Evolutionary conservation across 441 rosid species (phyloP).

Genomic region (Melastoma candidum): DNA sequence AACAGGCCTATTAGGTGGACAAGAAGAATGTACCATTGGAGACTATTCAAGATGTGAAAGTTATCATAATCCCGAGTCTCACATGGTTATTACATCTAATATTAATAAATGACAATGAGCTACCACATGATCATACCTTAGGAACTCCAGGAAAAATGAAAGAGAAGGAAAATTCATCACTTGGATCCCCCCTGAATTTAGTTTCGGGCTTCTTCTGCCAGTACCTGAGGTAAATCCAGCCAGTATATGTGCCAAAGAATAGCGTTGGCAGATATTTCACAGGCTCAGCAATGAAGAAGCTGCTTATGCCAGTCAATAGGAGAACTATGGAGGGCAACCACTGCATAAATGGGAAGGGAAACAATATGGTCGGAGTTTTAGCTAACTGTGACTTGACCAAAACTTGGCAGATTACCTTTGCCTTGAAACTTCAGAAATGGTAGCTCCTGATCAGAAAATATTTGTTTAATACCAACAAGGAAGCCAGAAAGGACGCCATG

Average conservation of each 20-base stretch:
- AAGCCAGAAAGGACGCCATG: constrained; percentile 81
- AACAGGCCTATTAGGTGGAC: constrained; percentile 44
- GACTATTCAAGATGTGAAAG: too few species aligned
- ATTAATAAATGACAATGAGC: too few species aligned
- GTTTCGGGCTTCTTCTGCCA: constrained; percentile 80
- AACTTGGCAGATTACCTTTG: constrained; percentile 44
- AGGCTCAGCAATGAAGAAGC: constrained; percentile 71
- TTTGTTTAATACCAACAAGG: constrained; percentile 94
- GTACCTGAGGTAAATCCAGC: constrained; percentile 94
- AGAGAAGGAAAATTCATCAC: constrained; percentile 87
- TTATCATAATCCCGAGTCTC: too few species aligned
- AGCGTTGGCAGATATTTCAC: constrained; percentile 76
- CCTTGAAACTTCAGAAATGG: constrained; percentile 41
- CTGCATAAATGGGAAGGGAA: constrained; percentile 32
- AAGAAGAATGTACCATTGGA: neutral
- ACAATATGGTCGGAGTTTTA: neutral
- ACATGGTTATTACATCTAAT: too few species aligned
- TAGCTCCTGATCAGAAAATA: constrained; percentile 88
- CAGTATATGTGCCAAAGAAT: constrained; percentile 77
- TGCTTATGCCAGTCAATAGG: constrained; percentile 45
- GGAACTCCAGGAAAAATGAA: constrained; percentile 63
- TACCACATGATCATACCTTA: constrained; percentile 14
- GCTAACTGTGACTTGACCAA: too few species aligned
- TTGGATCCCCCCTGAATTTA: constrained; percentile 86
- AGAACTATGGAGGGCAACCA: constrained; percentile 85